Percentiles rank a stretch among this genome's conserved stretches.
These are phyloP conservation scores for Podila clonocystis DNA, from an alignment of 192 early-diverging fungal species.

Conservation along the genomic window DNA sequence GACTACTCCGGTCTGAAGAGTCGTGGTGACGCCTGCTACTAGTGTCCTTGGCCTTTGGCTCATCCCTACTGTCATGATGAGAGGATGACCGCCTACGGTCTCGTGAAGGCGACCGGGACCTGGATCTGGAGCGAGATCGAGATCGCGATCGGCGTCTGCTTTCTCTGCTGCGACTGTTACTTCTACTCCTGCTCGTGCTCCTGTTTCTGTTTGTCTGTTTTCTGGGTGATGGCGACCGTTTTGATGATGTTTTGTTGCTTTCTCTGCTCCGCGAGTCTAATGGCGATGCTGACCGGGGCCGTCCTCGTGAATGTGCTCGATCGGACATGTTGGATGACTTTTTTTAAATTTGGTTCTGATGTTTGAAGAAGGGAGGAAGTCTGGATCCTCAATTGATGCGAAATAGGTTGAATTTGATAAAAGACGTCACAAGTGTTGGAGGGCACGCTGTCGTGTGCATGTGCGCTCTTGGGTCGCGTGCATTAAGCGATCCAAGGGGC, in stretches of 20 bases:
- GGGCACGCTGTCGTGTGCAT: no score
- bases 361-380: no score
- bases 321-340: neutral
- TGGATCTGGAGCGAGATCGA: no score
- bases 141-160: neutral
- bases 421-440: no score
- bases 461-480: no score
- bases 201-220: neutral
- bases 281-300: neutral
- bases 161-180: neutral
- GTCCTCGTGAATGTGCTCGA: neutral
- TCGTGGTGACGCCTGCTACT: neutral
- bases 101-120: no score
- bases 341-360: neutral
- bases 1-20: neutral
- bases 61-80: neutral
- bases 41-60: neutral
- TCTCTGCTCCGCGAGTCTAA: neutral
- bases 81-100: no score
- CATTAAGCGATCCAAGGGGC: no score
- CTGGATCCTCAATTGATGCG: neutral
- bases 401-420: neutral
- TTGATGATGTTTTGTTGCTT: neutral
- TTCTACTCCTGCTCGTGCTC: neutral
- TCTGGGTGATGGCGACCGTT: conserved; percentile 1